phyloP scores from a whole-genome alignment of 306 rosid genomes.

The Cicer bijugum region DNA sequence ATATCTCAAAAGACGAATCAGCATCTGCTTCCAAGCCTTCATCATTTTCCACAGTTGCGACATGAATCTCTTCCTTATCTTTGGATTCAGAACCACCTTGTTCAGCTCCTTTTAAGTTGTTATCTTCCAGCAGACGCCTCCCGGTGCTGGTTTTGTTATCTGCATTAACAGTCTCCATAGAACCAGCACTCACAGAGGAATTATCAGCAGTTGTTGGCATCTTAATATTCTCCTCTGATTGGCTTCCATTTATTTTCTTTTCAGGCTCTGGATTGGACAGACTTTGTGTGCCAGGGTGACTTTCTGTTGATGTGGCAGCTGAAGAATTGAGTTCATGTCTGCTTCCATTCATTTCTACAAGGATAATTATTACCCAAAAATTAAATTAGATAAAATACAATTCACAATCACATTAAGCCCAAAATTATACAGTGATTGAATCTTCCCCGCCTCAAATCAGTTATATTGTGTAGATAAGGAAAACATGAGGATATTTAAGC shows the following conservation, averaged over 20 bases:
- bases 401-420: conserved; percentile 36
- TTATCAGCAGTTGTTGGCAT: conserved; percentile 52
- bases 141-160: conserved; percentile 58
- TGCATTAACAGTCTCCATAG: conserved; percentile 51
- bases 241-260: conserved; percentile 50
- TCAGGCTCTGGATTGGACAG: conserved; percentile 51
- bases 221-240: conserved; percentile 57
- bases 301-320: conserved; percentile 51
- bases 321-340: conserved; percentile 50
- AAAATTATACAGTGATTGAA: conserved; percentile 29
- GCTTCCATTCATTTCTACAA: conserved; percentile 62
- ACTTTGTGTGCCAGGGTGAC: conserved; percentile 35
- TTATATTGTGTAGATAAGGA: conserved; percentile 21
- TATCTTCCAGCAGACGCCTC: conserved; percentile 85
- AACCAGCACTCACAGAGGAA: conserved; percentile 54
- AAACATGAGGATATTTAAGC: conserved; percentile 20
- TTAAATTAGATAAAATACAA: conserved; percentile 24
- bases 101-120: conserved; percentile 56
- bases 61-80: conserved; percentile 56
- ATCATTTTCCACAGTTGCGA: conserved; percentile 77
- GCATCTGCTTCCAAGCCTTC: conserved; percentile 85
- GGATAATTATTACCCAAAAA: conserved; percentile 36
- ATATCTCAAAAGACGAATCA: conserved; percentile 84
- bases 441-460: conserved; percentile 21
- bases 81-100: conserved; percentile 62